Percentiles rank a stretch among this genome's conserved stretches.
phyloP scores from a whole-genome alignment of 176 grass and related monocot species.

The Oryza australiensis region DNA sequence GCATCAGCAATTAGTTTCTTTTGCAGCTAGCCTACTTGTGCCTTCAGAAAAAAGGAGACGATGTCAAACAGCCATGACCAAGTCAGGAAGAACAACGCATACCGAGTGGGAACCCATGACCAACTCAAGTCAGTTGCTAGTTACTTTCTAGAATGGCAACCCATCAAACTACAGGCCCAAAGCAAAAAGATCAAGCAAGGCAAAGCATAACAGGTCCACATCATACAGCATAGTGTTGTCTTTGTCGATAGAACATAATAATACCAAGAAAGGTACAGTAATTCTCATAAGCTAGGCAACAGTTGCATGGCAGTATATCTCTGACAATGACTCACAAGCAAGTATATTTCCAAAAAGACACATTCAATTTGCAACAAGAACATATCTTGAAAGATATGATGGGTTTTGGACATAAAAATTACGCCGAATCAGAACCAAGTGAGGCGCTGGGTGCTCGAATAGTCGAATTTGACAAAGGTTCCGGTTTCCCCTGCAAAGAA shows the following conservation, averaged over 20 bases:
- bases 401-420: background rate
- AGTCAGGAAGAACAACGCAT: conserved; percentile 25
- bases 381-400: conserved; percentile 3
- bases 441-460: conserved; percentile 8
- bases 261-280: conserved; percentile 33
- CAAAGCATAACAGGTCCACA: conserved; percentile 10
- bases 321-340: conserved; percentile 28
- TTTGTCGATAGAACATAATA: conserved; percentile 34
- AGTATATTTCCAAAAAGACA: conserved; percentile 17
- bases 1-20: conserved; percentile 32
- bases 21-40: background rate
- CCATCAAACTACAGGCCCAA: conserved; percentile 17
- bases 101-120: conserved; percentile 9
- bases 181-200: conserved; percentile 32
- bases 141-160: conserved; percentile 11
- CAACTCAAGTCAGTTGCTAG: conserved; percentile 33
- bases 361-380: conserved; percentile 34
- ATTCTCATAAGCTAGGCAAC: conserved; percentile 34
- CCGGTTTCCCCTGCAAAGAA: background rate
- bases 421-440: conserved; percentile 16
- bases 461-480: conserved; percentile 13
- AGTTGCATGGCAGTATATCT: conserved; percentile 40
- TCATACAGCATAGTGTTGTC: conserved; percentile 42
- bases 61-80: conserved; percentile 29
- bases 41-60: background rate